Conservation (phyloP, 805 yeast species). For the Candida palmyrensis region DNA sequence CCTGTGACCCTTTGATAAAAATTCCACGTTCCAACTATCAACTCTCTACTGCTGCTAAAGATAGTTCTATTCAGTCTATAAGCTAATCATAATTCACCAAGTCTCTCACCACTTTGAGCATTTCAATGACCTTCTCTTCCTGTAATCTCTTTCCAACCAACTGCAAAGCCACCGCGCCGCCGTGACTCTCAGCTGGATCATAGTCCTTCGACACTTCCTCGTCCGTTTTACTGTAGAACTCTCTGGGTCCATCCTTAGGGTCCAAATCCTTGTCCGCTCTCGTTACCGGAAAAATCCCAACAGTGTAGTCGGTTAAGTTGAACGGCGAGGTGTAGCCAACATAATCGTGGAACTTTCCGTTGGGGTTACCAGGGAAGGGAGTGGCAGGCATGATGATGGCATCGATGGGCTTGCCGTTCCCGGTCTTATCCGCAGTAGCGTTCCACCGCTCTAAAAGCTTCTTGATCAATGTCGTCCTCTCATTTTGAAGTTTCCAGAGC, state of each 20-base stretch:
- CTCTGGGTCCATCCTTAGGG: constrained; percentile 16
- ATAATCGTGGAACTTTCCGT: constrained; percentile 24
- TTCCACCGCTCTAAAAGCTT: constrained; percentile 28
- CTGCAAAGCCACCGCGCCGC: constrained; percentile 63
- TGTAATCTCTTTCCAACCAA: constrained; percentile 53
- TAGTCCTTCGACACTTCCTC: constrained; percentile 32
- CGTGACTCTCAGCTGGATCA: constrained; percentile 48
- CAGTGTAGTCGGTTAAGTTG: constrained; percentile 21
- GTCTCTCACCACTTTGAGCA: constrained; percentile 30
- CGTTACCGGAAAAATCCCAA: constrained; percentile 49
- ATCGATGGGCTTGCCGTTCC: constrained; percentile 45
- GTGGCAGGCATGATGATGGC: constrained; percentile 44
- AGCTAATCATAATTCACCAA: not conserved
- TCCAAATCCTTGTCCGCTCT: constrained; percentile 45
- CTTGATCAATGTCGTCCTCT: constrained; percentile 32
- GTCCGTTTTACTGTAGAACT: constrained; percentile 38
- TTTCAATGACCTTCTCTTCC: constrained; percentile 56
- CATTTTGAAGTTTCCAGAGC: constrained; percentile 37
- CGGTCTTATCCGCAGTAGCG: constrained; percentile 8
- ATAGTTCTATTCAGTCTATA: too few relatives aligned
- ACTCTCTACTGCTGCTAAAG: too few relatives aligned
- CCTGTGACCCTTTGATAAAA: too few relatives aligned
- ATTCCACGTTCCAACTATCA: too few relatives aligned
- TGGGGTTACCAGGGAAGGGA: constrained; percentile 38
- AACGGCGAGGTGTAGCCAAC: constrained; percentile 47